These are phyloP conservation scores for Trapa bicornis DNA, from an alignment of 345 rosid species.

Conservation along the genomic window DNA sequence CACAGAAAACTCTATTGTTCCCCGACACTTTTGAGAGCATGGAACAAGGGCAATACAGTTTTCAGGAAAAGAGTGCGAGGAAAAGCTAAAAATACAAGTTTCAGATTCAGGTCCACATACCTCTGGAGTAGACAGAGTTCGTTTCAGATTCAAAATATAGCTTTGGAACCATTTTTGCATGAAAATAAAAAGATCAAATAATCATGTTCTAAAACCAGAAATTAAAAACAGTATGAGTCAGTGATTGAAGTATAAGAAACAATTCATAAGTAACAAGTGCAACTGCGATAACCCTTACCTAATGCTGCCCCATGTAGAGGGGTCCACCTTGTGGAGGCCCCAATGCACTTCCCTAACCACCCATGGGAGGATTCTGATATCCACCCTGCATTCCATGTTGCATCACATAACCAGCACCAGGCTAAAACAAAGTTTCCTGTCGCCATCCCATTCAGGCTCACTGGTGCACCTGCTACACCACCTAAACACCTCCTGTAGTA, in stretches of 20 bases:
- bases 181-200: neutral
- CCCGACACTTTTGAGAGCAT: conserved; percentile 19
- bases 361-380: conserved; percentile 28
- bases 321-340: conserved; percentile 29
- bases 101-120: conserved; percentile 25
- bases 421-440: conserved; percentile 17
- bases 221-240: neutral
- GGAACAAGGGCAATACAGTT: conserved; percentile 21
- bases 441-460: conserved; percentile 20
- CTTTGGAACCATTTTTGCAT: neutral
- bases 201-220: neutral
- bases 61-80: conserved; percentile 20
- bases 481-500: conserved; percentile 27
- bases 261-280: neutral
- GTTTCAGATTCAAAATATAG: too few relatives aligned
- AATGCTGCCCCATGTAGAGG: conserved; percentile 28
- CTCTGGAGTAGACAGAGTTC: conserved; percentile 23
- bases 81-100: conserved; percentile 35
- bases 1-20: conserved; percentile 20
- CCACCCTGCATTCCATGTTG: conserved; percentile 24
- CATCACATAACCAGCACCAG: conserved; percentile 16
- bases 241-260: neutral
- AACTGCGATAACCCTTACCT: conserved; percentile 12
- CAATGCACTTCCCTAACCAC: conserved; percentile 19
- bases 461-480: conserved; percentile 10